Conservation (phyloP, 2,329 filamentous ascomycete genomes). For the Nemania sp. region DNA sequence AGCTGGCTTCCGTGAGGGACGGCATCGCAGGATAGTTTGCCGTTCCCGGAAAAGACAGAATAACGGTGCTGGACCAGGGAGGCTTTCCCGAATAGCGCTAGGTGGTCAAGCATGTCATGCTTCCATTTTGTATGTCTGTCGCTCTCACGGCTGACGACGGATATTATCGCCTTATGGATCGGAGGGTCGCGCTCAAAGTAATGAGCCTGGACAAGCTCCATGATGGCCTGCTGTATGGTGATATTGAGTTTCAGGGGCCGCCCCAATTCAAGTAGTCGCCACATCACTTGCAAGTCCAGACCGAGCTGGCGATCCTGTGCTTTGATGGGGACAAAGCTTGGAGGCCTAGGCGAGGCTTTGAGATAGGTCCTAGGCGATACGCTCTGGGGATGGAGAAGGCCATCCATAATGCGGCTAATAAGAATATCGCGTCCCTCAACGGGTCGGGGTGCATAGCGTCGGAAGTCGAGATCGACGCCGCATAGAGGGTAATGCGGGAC, state of each 20-base stretch:
- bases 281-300: conserved; percentile 35
- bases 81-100: conserved; percentile 20
- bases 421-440: conserved; percentile 39
- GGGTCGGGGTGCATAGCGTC: conserved; percentile 40
- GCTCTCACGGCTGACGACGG: background rate
- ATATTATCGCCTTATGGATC: conserved; percentile 6
- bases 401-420: conserved; percentile 39
- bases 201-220: conserved; percentile 12
- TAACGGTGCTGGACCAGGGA: conserved; percentile 17
- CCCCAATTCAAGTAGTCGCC: conserved; percentile 33
- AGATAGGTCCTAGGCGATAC: conserved; percentile 23
- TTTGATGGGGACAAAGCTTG: conserved; percentile 28
- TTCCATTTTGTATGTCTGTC: conserved; percentile 22
- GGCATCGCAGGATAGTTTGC: conserved; percentile 43
- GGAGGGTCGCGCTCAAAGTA: conserved; percentile 15
- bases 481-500: conserved; percentile 41
- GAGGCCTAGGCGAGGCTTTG: background rate
- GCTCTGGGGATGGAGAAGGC: conserved; percentile 34
- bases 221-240: conserved; percentile 5
- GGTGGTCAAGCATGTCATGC: conserved; percentile 27
- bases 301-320: conserved; percentile 30
- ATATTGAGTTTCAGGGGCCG: background rate
- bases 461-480: conserved; percentile 39
- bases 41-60: conserved; percentile 31
- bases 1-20: conserved; percentile 44